Conservation (phyloP, 306 rosid genomes). For the Cucurbita moschata region DNA sequence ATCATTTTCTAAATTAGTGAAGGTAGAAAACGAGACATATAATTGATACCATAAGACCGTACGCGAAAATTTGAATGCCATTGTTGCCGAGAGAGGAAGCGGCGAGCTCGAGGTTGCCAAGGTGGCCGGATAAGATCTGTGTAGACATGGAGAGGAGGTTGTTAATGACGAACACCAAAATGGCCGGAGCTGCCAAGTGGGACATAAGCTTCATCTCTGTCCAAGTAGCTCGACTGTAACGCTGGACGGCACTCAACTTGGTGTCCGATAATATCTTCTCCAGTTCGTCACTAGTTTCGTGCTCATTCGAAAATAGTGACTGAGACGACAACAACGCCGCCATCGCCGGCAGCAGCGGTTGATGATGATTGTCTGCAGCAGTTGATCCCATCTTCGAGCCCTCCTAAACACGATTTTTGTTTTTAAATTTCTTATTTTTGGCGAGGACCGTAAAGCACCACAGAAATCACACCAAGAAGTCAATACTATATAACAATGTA, state of each 20-base stretch:
- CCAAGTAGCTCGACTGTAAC: background rate
- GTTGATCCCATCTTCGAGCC: background rate
- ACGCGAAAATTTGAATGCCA: background rate
- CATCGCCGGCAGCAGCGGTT: background rate
- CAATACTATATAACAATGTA: no score
- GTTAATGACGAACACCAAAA: background rate
- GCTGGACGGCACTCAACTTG: constrained; percentile 10
- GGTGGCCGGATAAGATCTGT: background rate
- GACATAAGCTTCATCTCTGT: background rate
- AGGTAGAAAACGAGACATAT: no score
- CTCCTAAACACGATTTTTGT: background rate
- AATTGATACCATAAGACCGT: background rate
- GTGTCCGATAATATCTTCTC: constrained; percentile 34
- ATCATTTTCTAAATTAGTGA: no score
- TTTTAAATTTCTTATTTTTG: no score
- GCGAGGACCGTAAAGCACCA: no score
- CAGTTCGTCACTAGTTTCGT: constrained; percentile 7
- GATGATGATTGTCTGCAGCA: background rate
- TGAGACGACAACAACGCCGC: background rate
- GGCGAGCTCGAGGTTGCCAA: background rate
- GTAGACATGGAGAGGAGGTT: background rate
- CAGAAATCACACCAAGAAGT: no score
- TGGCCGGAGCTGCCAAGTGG: background rate
- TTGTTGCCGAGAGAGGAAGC: background rate
- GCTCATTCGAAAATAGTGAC: background rate